Evolutionary conservation across 2,329 filamentous ascomycete genomes (phyloP).

Genomic region (Penicillium polonicum): DNA sequence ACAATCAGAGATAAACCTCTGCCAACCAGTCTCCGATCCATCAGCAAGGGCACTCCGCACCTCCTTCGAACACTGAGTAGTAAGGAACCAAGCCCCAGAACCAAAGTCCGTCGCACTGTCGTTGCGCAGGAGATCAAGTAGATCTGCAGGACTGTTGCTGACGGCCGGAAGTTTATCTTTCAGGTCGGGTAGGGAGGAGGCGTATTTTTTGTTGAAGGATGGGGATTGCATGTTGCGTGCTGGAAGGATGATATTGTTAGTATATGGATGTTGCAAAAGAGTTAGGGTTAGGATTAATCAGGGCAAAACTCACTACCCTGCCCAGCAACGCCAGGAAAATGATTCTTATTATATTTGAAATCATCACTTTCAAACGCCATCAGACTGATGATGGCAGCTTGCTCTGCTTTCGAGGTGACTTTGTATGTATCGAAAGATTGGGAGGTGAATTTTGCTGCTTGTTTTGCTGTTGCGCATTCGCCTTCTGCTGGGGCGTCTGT

Average conservation of each 20-base stretch:
- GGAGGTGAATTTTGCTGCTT: slow-evolving; percentile 60
- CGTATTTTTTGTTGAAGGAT: slow-evolving; percentile 57
- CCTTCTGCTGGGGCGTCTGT: slow-evolving; percentile 43
- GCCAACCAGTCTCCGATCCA: slow-evolving; percentile 53
- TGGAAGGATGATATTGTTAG: slow-evolving; percentile 10
- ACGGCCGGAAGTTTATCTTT: slow-evolving; percentile 33
- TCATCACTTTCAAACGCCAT: slow-evolving; percentile 69
- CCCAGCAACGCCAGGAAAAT: slow-evolving; percentile 57
- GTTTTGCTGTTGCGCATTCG: slow-evolving; percentile 66
- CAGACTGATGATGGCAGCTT: slow-evolving; percentile 68
- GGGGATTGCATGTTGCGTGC: slow-evolving; percentile 65
- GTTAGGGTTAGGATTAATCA: neutral
- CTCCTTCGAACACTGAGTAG: slow-evolving; percentile 51
- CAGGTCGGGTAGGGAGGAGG: slow-evolving; percentile 48
- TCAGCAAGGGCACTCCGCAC: slow-evolving; percentile 47
- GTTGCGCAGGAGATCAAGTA: slow-evolving; percentile 53
- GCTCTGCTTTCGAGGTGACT: slow-evolving; percentile 56
- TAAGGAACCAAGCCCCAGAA: slow-evolving; percentile 62
- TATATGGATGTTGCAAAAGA: neutral
- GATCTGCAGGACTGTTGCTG: slow-evolving; percentile 40
- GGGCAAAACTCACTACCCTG: slow-evolving; percentile 57
- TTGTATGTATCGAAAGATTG: slow-evolving; percentile 58
- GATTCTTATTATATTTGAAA: slow-evolving; percentile 71
- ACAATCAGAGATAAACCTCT: slow-evolving; percentile 55
- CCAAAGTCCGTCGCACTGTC: slow-evolving; percentile 55